Evolutionary conservation across 108 stramenopile genomes (phyloP), one percentile per base, ranked within the genome.

Genomic region (Nitzschia palea): DNA sequence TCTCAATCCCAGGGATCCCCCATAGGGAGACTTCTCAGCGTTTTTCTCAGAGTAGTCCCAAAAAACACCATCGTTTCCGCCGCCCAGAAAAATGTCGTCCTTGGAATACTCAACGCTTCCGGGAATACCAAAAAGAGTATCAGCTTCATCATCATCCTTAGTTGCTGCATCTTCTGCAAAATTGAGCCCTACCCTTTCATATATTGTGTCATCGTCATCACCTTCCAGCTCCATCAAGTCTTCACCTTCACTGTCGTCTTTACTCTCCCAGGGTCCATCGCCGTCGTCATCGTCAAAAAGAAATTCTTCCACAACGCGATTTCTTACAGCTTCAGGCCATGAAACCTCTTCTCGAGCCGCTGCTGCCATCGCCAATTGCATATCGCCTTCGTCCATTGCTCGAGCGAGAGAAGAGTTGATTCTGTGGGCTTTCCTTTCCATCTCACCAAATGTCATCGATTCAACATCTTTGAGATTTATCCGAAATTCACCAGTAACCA

Each of bases 291-390:
- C 83, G 27, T 89, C 85, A 54, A 89, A 84, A 2, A 92, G 65
- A 78, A 86, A 92, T 61, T 92, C 91, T 52, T 92, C 88, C 2
- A 86, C 85, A 27, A 89, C 73, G 4, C 86, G 80, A 57, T 84
- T 72, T 15, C 91, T 73, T 30, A 86, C 45, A 9, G 81, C 81
- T 14, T 76, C 59, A 5, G 86, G 54, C 91, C 91, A 92, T 22
- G 75, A 74, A 20, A 50, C 74, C 61, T 92, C 91, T 61, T 86
- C 71, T 37, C 67, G 67, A 9, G 91, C 83, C 1, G 76, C 82
- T 55, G 80, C 76, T 42, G 87, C 87, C 74, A 87, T 64, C 22
- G 79, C 70, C 40, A 89, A 42, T 12, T 74, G 75, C 74, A 92
- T 78, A 26, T 84, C 85, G 34, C 88, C 91, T 62, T 85, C 84